These are phyloP conservation scores for Alnus glutinosa DNA, from an alignment of 306 rosid genomes.

Conservation along the genomic window DNA sequence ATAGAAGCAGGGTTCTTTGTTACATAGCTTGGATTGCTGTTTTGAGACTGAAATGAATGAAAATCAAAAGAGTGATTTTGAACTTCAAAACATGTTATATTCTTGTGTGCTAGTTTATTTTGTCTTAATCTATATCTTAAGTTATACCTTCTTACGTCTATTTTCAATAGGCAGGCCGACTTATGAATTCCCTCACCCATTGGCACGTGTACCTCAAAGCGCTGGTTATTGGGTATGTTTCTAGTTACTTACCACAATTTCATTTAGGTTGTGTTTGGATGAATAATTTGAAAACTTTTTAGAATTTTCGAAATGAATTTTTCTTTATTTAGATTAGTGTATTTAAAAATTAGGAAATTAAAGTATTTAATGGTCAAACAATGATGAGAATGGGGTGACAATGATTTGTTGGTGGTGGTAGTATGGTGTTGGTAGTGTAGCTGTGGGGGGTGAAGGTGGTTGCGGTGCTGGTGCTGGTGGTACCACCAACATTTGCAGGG, in stretches of 20 bases:
- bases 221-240: slow-evolving; percentile 92
- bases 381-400: too few species aligned
- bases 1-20: not conserved
- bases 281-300: too few species aligned
- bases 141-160: slow-evolving; percentile 29
- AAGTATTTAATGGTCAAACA: too few species aligned
- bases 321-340: too few species aligned
- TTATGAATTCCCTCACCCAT: slow-evolving; percentile 85
- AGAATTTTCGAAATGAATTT: too few species aligned
- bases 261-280: not conserved
- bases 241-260: slow-evolving; percentile 18
- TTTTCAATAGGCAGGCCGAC: slow-evolving; percentile 82
- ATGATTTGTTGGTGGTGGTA: too few species aligned
- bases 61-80: not conserved
- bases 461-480: too few species aligned
- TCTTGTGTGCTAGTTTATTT: slow-evolving; percentile 17
- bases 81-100: slow-evolving; percentile 9
- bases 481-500: too few species aligned
- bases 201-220: slow-evolving; percentile 90
- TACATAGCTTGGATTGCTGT: not conserved
- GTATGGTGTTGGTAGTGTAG: too few species aligned
- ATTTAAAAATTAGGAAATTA: too few species aligned
- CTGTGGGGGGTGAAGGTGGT: too few species aligned
- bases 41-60: not conserved
- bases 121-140: slow-evolving; percentile 1